These are phyloP conservation scores for Asparagopsis taxiformis DNA, from an alignment of 31 red algal genomes.

Conservation along the genomic window DNA sequence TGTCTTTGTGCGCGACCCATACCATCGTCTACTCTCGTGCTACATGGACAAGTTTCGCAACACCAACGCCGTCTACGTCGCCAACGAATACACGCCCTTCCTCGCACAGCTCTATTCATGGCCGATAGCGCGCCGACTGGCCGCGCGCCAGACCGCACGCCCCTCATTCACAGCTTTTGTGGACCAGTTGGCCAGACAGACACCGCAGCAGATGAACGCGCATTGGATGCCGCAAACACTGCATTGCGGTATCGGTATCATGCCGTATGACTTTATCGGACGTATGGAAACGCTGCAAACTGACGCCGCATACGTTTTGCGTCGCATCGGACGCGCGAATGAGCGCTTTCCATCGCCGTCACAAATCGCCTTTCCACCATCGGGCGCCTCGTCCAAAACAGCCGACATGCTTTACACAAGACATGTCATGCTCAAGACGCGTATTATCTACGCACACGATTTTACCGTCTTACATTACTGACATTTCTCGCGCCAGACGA, in stretches of 20 bases:
- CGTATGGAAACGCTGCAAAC: slow-evolving; percentile 48
- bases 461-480: slow-evolving; percentile 47
- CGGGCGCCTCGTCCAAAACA: slow-evolving; percentile 37
- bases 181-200: slow-evolving; percentile 42
- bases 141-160: too few relatives aligned
- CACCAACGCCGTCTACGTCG: slow-evolving; percentile 35
- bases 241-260: slow-evolving; percentile 68
- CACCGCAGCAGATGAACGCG: slow-evolving; percentile 64
- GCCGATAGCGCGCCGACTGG: too few relatives aligned
- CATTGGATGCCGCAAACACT: slow-evolving; percentile 83
- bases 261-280: slow-evolving; percentile 91
- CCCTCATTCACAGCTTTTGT: too few relatives aligned
- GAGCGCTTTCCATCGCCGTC: slow-evolving; percentile 54
- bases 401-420: slow-evolving; percentile 43
- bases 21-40: slow-evolving; percentile 57
- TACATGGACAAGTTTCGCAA: slow-evolving; percentile 92
- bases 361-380: slow-evolving; percentile 78
- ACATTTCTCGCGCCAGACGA: neutral
- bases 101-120: too few relatives aligned
- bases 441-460: slow-evolving; percentile 72
- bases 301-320: slow-evolving; percentile 48
- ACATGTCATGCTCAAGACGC: slow-evolving; percentile 62
- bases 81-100: slow-evolving; percentile 55
- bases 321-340: slow-evolving; percentile 8
- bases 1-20: slow-evolving; percentile 85